A percentile compares a stretch with the other conserved stretches of the same genome.
Evolutionary conservation across 1,284 basidiomycete genomes (phyloP).

Genomic region (Polyporus tsugae): DNA sequence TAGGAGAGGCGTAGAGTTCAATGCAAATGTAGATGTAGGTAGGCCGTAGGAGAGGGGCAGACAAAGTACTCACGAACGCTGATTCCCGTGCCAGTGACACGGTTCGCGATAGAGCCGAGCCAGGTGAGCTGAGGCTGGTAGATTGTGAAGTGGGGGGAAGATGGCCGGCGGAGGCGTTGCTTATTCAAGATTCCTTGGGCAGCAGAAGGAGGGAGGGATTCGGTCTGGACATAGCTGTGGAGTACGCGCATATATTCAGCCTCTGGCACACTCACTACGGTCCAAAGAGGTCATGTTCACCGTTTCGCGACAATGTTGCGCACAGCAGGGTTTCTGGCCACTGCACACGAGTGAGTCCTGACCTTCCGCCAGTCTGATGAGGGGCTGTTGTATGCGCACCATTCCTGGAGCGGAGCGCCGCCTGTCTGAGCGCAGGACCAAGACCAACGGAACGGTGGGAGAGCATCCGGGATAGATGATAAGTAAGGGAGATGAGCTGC

Average conservation of each 20-base stretch:
- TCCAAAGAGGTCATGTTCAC: constrained; percentile 42
- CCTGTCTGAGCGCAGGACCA: constrained; percentile 59
- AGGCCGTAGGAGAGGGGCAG: neutral
- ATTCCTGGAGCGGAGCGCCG: constrained; percentile 54
- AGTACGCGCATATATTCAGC: neutral
- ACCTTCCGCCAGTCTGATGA: neutral
- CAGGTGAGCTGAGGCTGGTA: constrained; percentile 97
- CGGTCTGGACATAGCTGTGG: constrained; percentile 60
- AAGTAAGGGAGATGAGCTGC: constrained; percentile 11
- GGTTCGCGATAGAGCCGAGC: constrained; percentile 86
- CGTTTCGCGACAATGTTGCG: constrained; percentile 56
- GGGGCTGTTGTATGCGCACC: constrained; percentile 46
- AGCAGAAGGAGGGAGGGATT: constrained; percentile 68
- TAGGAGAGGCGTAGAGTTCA: constrained; percentile 40
- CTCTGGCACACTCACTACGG: neutral
- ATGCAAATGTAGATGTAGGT: neutral
- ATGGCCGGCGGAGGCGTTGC: constrained; percentile 87
- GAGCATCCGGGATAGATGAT: constrained; percentile 46
- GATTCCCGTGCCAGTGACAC: constrained; percentile 84
- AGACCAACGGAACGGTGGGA: constrained; percentile 61
- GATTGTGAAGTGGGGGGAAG: constrained; percentile 93
- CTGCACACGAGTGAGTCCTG: constrained; percentile 41
- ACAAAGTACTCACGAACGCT: constrained; percentile 71
- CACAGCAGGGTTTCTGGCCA: constrained; percentile 43
- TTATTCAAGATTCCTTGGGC: constrained; percentile 81